phyloP scores from a whole-genome alignment of 2,329 filamentous ascomycete species.

The Exophiala xenobiotica region DNA sequence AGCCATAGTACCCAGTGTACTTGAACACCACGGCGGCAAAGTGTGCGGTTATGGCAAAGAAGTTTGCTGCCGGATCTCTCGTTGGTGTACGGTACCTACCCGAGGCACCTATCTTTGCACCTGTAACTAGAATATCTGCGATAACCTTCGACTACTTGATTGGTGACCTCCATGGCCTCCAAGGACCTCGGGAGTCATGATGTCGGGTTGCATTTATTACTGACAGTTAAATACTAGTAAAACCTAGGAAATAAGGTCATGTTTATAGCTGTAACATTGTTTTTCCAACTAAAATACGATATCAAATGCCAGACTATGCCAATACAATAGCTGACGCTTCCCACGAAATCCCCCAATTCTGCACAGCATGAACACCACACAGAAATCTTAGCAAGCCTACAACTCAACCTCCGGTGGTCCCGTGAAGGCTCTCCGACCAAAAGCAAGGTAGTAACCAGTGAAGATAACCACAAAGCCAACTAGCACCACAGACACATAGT shows the following conservation, averaged over 20 bases:
- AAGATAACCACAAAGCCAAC: background rate
- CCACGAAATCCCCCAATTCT: background rate
- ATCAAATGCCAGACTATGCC: background rate
- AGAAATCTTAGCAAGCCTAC: background rate
- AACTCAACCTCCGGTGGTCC: background rate
- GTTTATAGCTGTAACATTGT: too few relatives aligned
- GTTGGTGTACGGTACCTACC: too few relatives aligned
- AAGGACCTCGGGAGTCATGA: too few relatives aligned
- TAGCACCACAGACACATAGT: conserved; percentile 46
- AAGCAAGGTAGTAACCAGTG: background rate
- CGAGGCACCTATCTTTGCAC: too few relatives aligned
- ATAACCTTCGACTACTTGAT: background rate
- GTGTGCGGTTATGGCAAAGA: too few relatives aligned
- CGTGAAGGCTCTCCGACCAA: background rate
- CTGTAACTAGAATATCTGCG: too few relatives aligned
- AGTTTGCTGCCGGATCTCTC: too few relatives aligned
- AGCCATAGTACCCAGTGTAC: background rate
- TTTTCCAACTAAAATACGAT: background rate
- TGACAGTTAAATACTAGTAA: too few relatives aligned
- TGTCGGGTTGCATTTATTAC: too few relatives aligned
- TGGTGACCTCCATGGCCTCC: background rate
- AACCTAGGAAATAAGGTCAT: too few relatives aligned
- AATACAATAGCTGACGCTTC: background rate
- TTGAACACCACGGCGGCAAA: background rate
- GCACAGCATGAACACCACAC: too few relatives aligned